phyloP scores from a whole-genome alignment of 208 protist species.

The Blastocrithidia nonstop region DNA sequence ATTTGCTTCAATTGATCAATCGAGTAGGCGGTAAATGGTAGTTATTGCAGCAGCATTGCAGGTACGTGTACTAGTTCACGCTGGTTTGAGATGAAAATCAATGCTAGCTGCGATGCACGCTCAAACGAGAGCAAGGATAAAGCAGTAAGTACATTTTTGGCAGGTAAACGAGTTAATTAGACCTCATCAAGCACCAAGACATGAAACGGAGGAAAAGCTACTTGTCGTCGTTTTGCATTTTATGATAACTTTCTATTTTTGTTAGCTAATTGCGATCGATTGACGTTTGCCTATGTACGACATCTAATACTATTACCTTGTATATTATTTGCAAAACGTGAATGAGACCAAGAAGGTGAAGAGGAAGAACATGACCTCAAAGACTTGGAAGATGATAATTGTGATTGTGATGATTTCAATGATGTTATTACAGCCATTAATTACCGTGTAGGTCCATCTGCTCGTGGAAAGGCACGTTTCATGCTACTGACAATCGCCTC shows the following conservation, averaged over 20 bases:
- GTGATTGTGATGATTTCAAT: background rate
- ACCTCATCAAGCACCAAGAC: constrained; percentile 69
- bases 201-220: constrained; percentile 27
- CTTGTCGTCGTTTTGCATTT: background rate
- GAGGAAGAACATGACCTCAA: no score
- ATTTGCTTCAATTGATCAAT: no score
- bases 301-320: no score
- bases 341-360: no score
- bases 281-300: no score
- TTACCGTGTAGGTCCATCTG: constrained; percentile 12
- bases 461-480: constrained; percentile 12
- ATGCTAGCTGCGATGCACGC: constrained; percentile 23
- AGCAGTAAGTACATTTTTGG: constrained; percentile 17
- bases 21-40: constrained; percentile 61
- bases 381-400: background rate
- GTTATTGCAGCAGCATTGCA: constrained; percentile 30
- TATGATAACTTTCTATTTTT: background rate
- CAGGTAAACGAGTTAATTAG: constrained; percentile 36
- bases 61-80: constrained; percentile 65
- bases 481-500: constrained; percentile 28
- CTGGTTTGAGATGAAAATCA: constrained; percentile 71
- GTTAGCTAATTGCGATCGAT: background rate
- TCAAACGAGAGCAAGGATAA: constrained; percentile 29
- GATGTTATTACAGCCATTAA: background rate
- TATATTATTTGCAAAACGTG: no score